These are phyloP conservation scores for Cardamine resedifolia DNA, from an alignment of 345 rosid species.

Conservation along the genomic window DNA sequence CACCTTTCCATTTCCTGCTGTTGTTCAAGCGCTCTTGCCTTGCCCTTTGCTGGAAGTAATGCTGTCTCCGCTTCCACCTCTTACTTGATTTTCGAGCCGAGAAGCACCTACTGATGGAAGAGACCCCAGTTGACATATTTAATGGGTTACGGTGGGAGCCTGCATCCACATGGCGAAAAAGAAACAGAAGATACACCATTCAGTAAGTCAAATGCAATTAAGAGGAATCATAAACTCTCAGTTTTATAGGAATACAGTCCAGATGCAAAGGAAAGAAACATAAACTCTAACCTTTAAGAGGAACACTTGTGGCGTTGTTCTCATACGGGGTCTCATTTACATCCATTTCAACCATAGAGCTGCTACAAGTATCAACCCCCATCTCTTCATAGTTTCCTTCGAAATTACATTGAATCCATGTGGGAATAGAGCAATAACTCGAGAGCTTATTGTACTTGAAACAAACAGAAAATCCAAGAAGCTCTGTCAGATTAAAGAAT, in stretches of 20 bases:
- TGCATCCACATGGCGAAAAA: slow-evolving; percentile 22
- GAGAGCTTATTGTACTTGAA: slow-evolving; percentile 78
- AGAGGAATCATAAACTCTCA: slow-evolving; percentile 4
- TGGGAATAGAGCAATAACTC: slow-evolving; percentile 65
- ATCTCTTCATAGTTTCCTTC: slow-evolving; percentile 62
- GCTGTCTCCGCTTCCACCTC: slow-evolving; percentile 84
- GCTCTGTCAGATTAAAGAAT: slow-evolving; percentile 25
- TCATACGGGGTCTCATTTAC: slow-evolving; percentile 56
- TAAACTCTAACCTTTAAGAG: slow-evolving; percentile 51
- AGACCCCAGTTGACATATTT: slow-evolving; percentile 44
- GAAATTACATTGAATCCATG: slow-evolving; percentile 83
- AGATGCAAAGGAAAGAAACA: background rate
- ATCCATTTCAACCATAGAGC: slow-evolving; percentile 87
- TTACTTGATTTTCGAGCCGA: slow-evolving; percentile 63
- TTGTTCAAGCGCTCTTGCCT: slow-evolving; percentile 87
- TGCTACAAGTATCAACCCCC: slow-evolving; percentile 49
- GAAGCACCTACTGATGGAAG: slow-evolving; percentile 61
- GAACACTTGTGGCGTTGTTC: slow-evolving; percentile 36
- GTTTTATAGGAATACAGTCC: background rate
- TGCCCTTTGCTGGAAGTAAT: slow-evolving; percentile 81
- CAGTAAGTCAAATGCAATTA: background rate
- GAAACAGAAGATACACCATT: slow-evolving; percentile 10
- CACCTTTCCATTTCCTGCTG: slow-evolving; percentile 95
- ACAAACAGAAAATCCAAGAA: slow-evolving; percentile 28
- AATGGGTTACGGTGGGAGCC: slow-evolving; percentile 55